These are phyloP conservation scores for Zygoascus tannicola DNA, from an alignment of 805 yeast genomes.

Conservation along the genomic window DNA sequence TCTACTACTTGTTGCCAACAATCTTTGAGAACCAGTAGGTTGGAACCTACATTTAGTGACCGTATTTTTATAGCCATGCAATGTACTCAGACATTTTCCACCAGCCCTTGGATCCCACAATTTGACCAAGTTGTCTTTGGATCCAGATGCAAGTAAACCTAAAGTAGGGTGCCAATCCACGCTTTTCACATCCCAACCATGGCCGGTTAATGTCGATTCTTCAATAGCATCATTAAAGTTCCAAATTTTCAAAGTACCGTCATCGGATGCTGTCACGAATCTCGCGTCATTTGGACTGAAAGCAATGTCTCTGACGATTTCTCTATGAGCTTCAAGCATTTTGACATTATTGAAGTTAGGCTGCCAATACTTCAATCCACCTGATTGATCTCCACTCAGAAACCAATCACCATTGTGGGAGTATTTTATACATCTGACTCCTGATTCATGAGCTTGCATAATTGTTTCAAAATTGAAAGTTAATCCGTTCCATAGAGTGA, in stretches of 20 bases:
- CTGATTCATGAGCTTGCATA: slow-evolving; percentile 96
- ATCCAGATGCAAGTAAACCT: slow-evolving; percentile 84
- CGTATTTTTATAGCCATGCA: slow-evolving; percentile 91
- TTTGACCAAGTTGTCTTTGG: slow-evolving; percentile 88
- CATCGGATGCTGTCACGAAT: slow-evolving; percentile 92
- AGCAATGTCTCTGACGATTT: slow-evolving; percentile 75
- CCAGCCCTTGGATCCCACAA: slow-evolving; percentile 89
- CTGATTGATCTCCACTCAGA: slow-evolving; percentile 87
- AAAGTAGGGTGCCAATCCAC: slow-evolving; percentile 93
- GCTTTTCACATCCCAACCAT: slow-evolving; percentile 97
- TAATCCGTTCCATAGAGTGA: slow-evolving; percentile 93
- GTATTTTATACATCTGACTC: slow-evolving; percentile 70
- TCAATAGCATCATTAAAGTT: slow-evolving; percentile 81
- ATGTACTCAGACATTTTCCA: slow-evolving; percentile 61
- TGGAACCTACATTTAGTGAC: slow-evolving; percentile 82
- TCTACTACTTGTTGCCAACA: slow-evolving; percentile 78
- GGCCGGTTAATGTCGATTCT: slow-evolving; percentile 76
- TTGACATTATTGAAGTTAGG: slow-evolving; percentile 91
- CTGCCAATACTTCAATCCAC: slow-evolving; percentile 91
- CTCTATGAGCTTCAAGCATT: slow-evolving; percentile 58
- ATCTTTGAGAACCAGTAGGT: slow-evolving; percentile 60
- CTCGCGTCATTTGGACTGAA: slow-evolving; percentile 87
- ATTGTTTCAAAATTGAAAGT: slow-evolving; percentile 93
- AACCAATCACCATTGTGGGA: slow-evolving; percentile 93
- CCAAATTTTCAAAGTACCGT: slow-evolving; percentile 85